Percentiles rank a stretch among this genome's conserved stretches.
These are phyloP conservation scores for Acacia pycnantha DNA, from an alignment of 331 rosid species.

Conservation along the genomic window DNA sequence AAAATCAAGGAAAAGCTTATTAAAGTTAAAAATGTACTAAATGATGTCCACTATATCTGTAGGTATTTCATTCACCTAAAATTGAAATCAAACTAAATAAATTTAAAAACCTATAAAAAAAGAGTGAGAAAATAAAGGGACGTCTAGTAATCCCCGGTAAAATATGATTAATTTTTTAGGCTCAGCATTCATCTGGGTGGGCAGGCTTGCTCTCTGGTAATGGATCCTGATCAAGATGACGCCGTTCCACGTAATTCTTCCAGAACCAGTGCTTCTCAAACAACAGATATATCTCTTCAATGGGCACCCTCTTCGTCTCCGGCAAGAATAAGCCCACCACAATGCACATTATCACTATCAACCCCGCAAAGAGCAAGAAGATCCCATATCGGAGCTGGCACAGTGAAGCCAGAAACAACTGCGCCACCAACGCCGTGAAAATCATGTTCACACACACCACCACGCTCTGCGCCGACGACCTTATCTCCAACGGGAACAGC, in stretches of 20 bases:
- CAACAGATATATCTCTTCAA: conserved; percentile 73
- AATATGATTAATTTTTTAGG: too few relatives aligned
- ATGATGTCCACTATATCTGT: not conserved
- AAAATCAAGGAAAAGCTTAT: not conserved
- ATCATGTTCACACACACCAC: conserved; percentile 70
- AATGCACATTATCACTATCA: conserved; percentile 55
- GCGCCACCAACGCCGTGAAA: conserved; percentile 66
- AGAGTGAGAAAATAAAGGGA: too few relatives aligned
- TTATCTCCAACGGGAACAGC: conserved; percentile 71
- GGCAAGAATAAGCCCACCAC: conserved; percentile 71
- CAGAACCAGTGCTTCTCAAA: conserved; percentile 77
- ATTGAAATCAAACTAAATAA: too few relatives aligned
- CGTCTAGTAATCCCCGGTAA: too few relatives aligned
- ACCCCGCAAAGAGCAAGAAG: conserved; percentile 57
- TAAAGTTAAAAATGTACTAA: not conserved
- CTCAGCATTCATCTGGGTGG: not conserved
- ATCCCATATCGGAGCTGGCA: conserved; percentile 74
- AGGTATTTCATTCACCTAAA: not conserved
- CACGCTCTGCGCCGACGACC: conserved; percentile 71
- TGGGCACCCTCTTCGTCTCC: conserved; percentile 85
- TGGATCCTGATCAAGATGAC: not conserved
- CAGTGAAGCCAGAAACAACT: conserved; percentile 52
- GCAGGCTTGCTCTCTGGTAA: not conserved
- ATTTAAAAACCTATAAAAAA: too few relatives aligned
- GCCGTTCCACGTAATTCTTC: conserved; percentile 16